Percentiles rank a stretch among this genome's conserved stretches.
Evolutionary conservation across 768 basidiomycete genomes (phyloP).

Genomic region (Podaxis carcinomalis): DNA sequence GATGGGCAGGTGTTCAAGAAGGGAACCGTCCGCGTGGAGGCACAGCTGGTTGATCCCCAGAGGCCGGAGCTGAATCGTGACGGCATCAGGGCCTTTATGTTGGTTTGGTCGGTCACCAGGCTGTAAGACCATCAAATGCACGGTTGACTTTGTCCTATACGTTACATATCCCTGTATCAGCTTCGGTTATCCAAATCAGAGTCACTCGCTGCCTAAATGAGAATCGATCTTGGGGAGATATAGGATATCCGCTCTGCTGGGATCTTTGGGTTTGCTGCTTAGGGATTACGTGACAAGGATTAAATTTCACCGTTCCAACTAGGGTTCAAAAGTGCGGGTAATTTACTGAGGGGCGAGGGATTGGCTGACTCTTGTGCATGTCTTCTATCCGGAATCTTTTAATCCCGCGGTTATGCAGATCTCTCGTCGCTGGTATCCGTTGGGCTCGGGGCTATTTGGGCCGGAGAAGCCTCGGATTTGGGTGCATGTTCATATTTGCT

Average conservation of each 20-base stretch:
- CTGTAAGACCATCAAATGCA: background rate
- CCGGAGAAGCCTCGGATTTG: slow-evolving; percentile 25
- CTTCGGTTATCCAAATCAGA: too few species aligned
- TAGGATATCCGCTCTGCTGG: too few species aligned
- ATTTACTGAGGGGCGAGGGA: too few species aligned
- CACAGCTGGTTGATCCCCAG: background rate
- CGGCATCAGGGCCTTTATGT: background rate
- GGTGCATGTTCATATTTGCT: slow-evolving; percentile 54
- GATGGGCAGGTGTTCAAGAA: slow-evolving; percentile 13
- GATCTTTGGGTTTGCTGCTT: too few species aligned
- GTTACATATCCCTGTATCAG: too few species aligned
- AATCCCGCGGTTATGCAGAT: slow-evolving; percentile 2
- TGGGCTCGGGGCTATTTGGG: background rate
- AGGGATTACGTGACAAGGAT: too few species aligned
- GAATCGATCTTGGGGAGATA: too few species aligned
- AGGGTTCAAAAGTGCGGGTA: too few species aligned
- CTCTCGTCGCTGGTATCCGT: background rate
- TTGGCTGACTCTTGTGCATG: too few species aligned
- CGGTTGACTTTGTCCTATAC: background rate
- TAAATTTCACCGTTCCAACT: too few species aligned
- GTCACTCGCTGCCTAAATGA: too few species aligned
- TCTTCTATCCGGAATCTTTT: background rate
- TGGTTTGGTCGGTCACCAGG: background rate
- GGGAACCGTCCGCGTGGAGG: slow-evolving; percentile 9
- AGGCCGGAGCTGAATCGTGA: background rate